A percentile compares a stretch with the other conserved stretches of the same genome.
phyloP scores from a whole-genome alignment of 2,329 filamentous ascomycete species.

The Aspergillus neoniger region DNA sequence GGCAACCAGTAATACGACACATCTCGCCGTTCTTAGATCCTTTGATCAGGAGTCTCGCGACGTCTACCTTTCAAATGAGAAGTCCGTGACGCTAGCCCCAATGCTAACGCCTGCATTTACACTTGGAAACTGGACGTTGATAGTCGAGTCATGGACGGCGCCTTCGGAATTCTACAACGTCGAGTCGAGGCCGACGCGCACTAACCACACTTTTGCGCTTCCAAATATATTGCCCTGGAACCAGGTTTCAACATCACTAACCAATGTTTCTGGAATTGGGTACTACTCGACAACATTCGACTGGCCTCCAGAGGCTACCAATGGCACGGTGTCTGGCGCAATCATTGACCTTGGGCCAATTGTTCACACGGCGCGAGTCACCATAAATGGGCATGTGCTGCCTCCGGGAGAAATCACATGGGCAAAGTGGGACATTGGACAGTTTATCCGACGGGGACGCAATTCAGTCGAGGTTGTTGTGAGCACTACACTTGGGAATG shows the following conservation, averaged over 20 bases:
- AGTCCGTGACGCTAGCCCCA: not conserved
- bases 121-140: constrained; percentile 41
- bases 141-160: constrained; percentile 43
- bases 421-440: not conserved
- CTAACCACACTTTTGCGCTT: constrained; percentile 36
- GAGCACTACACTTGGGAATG: not conserved
- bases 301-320: constrained; percentile 11
- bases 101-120: not conserved
- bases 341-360: constrained; percentile 20
- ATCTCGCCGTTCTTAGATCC: not conserved
- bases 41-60: not conserved
- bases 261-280: constrained; percentile 28
- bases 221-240: constrained; percentile 38
- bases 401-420: constrained; percentile 15
- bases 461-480: not conserved
- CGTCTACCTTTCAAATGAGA: not conserved
- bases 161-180: constrained; percentile 36
- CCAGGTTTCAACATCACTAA: constrained; percentile 29
- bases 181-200: constrained; percentile 20
- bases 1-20: not conserved
- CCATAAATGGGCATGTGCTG: constrained; percentile 17
- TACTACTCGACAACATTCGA: constrained; percentile 21
- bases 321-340: constrained; percentile 6
- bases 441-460: not conserved
- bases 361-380: constrained; percentile 10